Evolutionary conservation across 1,284 basidiomycete genomes (phyloP), one percentile per base, ranked within the genome.

Genomic region (Caloboletus inedulis): DNA sequence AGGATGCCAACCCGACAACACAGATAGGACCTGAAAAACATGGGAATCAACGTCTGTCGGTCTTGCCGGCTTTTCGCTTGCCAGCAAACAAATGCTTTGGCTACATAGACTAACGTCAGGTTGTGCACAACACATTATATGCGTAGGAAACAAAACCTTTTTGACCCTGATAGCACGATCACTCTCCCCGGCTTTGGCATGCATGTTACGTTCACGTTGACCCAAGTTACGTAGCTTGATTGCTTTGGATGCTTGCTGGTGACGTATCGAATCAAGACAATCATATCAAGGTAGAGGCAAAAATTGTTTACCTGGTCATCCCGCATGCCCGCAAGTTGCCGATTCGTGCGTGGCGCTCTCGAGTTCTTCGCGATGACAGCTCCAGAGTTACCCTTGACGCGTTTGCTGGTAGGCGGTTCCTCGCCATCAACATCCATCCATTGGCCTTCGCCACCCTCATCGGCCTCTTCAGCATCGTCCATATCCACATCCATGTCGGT

Each of bases 41-140:
- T 21, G 2, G 14, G 3, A 33, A 59, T 62, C 52, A 95, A 72
- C 92, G 80, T 66, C 91, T 82, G 66, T 86, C 77, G 39, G 91
- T 94, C 77, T 92, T 95, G 62, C 92, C 92, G 43, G 74, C 83
- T 72, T 92, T 92, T 62, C 93, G 84, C 74, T 96, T 95, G 39
- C 94, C 94, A 52, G 92, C 74, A 69, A 89, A 92, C 64, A 96
- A 70, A 75, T 92, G 89, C 69, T 89, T 91, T 49, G 89, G 88
- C 87, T 90, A 60, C n/a, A 57, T 44, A 36, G 43, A 52, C 50
- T 51, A 53, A 47, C 19, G 18, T 57, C 45, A 63, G 51, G 55
- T 45, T 48, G 48, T 31, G 44, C 33, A 57, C 25, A 10, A 36
- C 27, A 7, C 25, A 10, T n/a, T 13, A 51, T 0, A 48, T 67